These are phyloP conservation scores for Penicillium riverlandense DNA, from an alignment of 495 filamentous ascomycete species.

Conservation along the genomic window DNA sequence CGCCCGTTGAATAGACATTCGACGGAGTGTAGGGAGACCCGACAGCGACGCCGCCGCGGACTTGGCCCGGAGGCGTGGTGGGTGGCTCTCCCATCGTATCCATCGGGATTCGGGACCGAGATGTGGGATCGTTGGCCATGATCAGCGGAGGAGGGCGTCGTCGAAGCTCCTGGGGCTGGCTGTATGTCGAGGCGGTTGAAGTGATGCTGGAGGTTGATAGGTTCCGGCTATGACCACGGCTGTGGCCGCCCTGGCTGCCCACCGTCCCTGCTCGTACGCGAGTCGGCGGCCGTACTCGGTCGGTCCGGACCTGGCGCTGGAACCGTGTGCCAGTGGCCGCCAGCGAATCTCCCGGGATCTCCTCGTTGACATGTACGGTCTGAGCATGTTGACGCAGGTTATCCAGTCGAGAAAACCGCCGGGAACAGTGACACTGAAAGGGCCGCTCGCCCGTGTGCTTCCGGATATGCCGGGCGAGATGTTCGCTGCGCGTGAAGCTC, in stretches of 20 bases:
- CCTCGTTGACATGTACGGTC: constrained; percentile 96
- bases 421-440: constrained; percentile 93
- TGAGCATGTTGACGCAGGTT: constrained; percentile 96
- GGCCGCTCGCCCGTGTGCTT: constrained; percentile 98
- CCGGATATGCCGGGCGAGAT: constrained; percentile 89
- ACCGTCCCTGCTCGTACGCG: constrained; percentile 70
- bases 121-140: constrained; percentile 63
- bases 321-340: constrained; percentile 91
- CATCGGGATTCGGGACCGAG: constrained; percentile 52
- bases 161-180: constrained; percentile 51
- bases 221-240: constrained; percentile 73
- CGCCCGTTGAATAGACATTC: constrained; percentile 61
- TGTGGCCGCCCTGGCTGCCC: constrained; percentile 57
- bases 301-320: constrained; percentile 86
- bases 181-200: constrained; percentile 66
- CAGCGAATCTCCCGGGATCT: constrained; percentile 87
- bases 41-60: constrained; percentile 50
- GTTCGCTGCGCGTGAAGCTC: constrained; percentile 94
- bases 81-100: constrained; percentile 49
- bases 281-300: constrained; percentile 65
- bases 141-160: constrained; percentile 75
- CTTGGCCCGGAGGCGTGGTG: constrained; percentile 41
- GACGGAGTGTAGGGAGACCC: constrained; percentile 51
- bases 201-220: constrained; percentile 80
- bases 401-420: constrained; percentile 93